Evolutionary conservation across 2,329 filamentous ascomycete species (phyloP), one percentile per base, ranked within the genome.

Genomic region (Ophiosphaerella narmari): DNA sequence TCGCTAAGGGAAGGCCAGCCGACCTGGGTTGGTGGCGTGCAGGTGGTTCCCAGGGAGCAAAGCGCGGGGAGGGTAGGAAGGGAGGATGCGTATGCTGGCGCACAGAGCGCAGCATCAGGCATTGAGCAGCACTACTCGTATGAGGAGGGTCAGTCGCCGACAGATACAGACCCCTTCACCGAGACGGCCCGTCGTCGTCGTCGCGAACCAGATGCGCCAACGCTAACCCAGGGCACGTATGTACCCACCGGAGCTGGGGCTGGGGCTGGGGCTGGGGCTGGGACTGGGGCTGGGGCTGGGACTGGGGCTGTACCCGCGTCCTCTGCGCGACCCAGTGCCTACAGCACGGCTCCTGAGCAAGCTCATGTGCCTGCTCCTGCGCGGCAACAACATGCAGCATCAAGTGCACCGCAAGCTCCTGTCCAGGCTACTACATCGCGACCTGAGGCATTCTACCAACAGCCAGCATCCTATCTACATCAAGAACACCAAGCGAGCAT

Each of bases 41-140:
- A 97, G 67, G 94, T 99, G 11, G 90, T 97, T 14, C 94, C 94
- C 6, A 96, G 95, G 90, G 87, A 87, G 39, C 87, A 88, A 59
- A 86, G 86, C 8, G 80, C 86, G 39, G 73, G 75, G 9, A 78
- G 76, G 45, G 65, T 74, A 32, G 60, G 50, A 42, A 71, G 72
- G 12, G 70, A 71, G n/a, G 67, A 70, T 35, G 46, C 60, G 14
- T 70, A 71, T 52, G 55, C 59, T 41, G 63, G 62, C 26, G 61
- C 61, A 7, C 55, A 65, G 13, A 70, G 65, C 58, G 73, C 62
- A 47, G 73, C 64, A 21, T 67, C 56, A 43, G 66, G 60, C 39
- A 69, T 63, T 34, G 66, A 70, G 71, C 73, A 76, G 36, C 75
- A 77, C 39, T 82, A 83, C 60, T 72, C 70, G 2, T 83, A 82